Evolutionary conservation across 139 green algal species (phyloP), one percentile per base, ranked within the genome.

Genomic region (Klebsormidium nitens): DNA sequence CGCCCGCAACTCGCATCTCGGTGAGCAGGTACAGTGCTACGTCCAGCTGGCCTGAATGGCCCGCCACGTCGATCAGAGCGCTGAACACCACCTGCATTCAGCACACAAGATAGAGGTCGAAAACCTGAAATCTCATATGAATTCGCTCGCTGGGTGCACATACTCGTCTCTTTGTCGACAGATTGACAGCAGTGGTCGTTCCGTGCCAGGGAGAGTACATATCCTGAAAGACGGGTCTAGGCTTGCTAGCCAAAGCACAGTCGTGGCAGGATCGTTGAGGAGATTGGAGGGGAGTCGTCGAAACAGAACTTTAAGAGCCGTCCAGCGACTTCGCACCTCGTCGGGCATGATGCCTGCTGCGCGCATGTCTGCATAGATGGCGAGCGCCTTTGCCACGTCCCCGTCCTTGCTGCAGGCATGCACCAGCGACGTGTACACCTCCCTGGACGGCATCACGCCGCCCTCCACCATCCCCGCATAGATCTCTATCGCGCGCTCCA

Each of bases 301-400:
- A n/a, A n/a, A n/a, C n/a, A n/a, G n/a, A n/a, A n/a, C n/a, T n/a
- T n/a, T n/a, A n/a, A n/a, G n/a, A n/a, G n/a, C n/a, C n/a, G n/a
- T n/a, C n/a, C n/a, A n/a, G n/a, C n/a, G n/a, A 19, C 56, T 19
- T 39, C 49, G 11, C 49, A 74, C 66, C 66, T 74, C 66, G 48
- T 76, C 69, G 1, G 69, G 69, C 29, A 63, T 62, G n/a, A 76
- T 32, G 8, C 31, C 64, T 3, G 60, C 64, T 17, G 38, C 32
- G 36, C 75, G 64, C 64, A 76, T 77, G 62, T 76, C 35, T n/a
- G 58, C 19, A 34, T 76, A 76, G 17, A 76, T 66, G 19, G 38
- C 35, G 4, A 77, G 34, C 1, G 69, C 69, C 3, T 64, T 35
- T 1, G 35, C 26, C 39, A 34, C 14, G 29, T 58, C 47, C 6